These are phyloP conservation scores for Paecilomyces sp. DNA, from an alignment of 2,329 filamentous ascomycete species.

Conservation along the genomic window DNA sequence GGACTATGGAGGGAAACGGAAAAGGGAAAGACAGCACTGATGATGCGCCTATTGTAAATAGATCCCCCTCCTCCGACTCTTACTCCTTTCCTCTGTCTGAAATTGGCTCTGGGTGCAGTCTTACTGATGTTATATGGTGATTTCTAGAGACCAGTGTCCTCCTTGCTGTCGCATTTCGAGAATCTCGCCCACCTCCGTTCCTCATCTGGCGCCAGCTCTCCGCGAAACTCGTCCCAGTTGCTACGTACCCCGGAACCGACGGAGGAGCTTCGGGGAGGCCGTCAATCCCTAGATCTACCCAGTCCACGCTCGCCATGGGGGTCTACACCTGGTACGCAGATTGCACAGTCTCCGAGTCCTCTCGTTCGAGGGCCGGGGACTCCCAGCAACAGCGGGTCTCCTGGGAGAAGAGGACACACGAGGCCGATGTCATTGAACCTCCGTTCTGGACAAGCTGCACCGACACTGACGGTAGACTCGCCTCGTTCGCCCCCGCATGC, in stretches of 20 bases:
- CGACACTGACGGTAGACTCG: slow-evolving; percentile 37
- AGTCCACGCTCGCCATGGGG: slow-evolving; percentile 33
- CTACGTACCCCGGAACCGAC: slow-evolving; percentile 23
- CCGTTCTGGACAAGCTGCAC: slow-evolving; percentile 32
- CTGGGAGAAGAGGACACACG: slow-evolving; percentile 55
- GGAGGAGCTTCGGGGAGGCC: slow-evolving; percentile 22
- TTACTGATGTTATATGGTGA: slow-evolving; percentile 5
- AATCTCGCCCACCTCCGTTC: slow-evolving; percentile 33
- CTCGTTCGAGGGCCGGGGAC: slow-evolving; percentile 15
- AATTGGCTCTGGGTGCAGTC: slow-evolving; percentile 2
- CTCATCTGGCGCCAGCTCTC: slow-evolving; percentile 16
- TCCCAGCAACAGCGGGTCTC: slow-evolving; percentile 34
- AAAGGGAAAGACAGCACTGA: slow-evolving; percentile 27
- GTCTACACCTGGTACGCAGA: slow-evolving; percentile 14
- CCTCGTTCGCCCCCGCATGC: slow-evolving; percentile 35
- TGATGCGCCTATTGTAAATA: slow-evolving; percentile 29
- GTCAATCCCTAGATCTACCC: slow-evolving; percentile 37
- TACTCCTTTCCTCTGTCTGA: slow-evolving; percentile 6
- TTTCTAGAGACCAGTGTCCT: slow-evolving; percentile 40
- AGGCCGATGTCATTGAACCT: slow-evolving; percentile 39
- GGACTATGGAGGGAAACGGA: slow-evolving; percentile 29
- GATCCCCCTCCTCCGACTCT: slow-evolving; percentile 6
- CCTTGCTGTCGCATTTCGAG: slow-evolving; percentile 43
- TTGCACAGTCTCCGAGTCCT: slow-evolving; percentile 11
- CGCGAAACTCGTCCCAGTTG: slow-evolving; percentile 20